phyloP scores from a whole-genome alignment of 208 protist species.

The Novymonas esmeraldas region DNA sequence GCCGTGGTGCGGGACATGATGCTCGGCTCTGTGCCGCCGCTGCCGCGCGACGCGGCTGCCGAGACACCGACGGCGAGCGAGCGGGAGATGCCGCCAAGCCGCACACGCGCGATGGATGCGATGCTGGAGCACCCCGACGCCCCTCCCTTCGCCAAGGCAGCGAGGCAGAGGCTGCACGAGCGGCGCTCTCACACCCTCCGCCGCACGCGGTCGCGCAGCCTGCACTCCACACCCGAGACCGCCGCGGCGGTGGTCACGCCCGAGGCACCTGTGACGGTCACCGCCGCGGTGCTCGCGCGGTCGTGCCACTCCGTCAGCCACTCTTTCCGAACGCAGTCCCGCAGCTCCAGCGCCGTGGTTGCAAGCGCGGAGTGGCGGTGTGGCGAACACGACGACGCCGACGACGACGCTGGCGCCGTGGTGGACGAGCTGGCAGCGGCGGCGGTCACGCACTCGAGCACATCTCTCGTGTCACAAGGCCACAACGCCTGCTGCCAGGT shows the following conservation, averaged over 20 bases:
- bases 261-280: not conserved
- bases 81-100: not conserved
- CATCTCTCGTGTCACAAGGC: not conserved
- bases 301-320: constrained; percentile 5
- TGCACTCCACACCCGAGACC: not conserved
- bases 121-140: constrained; percentile 30
- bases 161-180: constrained; percentile 6
- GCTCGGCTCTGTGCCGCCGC: not conserved
- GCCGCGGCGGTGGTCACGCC: not conserved
- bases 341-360: not conserved
- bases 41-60: not conserved
- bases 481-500: not conserved
- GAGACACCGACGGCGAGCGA: not conserved
- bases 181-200: not conserved
- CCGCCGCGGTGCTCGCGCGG: not conserved
- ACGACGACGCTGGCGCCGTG: too few relatives aligned
- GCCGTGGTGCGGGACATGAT: not conserved
- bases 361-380: not conserved
- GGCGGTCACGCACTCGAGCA: not conserved
- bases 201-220: not conserved
- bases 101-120: not conserved
- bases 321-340: constrained; percentile 10
- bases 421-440: too few relatives aligned
- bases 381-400: not conserved
- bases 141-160: constrained; percentile 24